These are phyloP conservation scores for Trypanosoma cruzi DNA, from an alignment of 208 protist genomes.

Conservation along the genomic window DNA sequence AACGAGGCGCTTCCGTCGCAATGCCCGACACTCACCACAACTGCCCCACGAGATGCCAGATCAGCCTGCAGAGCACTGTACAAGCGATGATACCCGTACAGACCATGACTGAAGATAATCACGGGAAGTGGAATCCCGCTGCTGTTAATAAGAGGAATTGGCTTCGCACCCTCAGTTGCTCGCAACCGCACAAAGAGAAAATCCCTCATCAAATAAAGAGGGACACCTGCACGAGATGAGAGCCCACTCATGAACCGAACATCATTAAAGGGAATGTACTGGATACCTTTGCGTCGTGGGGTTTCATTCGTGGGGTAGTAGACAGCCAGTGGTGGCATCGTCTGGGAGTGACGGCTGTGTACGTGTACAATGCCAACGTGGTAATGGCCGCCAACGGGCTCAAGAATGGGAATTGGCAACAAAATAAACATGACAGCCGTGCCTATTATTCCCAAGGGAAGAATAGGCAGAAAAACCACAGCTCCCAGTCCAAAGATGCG, in stretches of 20 bases:
- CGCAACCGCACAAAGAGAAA: conserved; percentile 35
- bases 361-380: conserved; percentile 52
- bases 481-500: not conserved
- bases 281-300: conserved; percentile 7
- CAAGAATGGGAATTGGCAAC: conserved; percentile 47
- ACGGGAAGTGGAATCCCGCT: conserved; percentile 42
- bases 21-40: conserved; percentile 78
- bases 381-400: conserved; percentile 50
- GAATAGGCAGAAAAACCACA: conserved; percentile 12
- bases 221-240: conserved; percentile 47
- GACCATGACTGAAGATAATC: conserved; percentile 84
- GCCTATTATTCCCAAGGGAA: conserved; percentile 20
- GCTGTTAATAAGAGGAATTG: conserved; percentile 37
- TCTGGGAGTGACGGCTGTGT: conserved; percentile 23
- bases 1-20: conserved; percentile 79
- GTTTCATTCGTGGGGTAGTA: conserved; percentile 61
- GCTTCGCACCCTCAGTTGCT: conserved; percentile 25
- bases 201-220: conserved; percentile 56
- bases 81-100: conserved; percentile 57
- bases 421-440: conserved; percentile 34
- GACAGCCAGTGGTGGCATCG: conserved; percentile 54
- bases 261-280: conserved; percentile 72
- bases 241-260: conserved; percentile 56
- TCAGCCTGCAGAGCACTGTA: conserved; percentile 74
- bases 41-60: conserved; percentile 63